These are phyloP conservation scores for Sporothrix inflata DNA, from an alignment of 2,329 filamentous ascomycete species.

Conservation along the genomic window DNA sequence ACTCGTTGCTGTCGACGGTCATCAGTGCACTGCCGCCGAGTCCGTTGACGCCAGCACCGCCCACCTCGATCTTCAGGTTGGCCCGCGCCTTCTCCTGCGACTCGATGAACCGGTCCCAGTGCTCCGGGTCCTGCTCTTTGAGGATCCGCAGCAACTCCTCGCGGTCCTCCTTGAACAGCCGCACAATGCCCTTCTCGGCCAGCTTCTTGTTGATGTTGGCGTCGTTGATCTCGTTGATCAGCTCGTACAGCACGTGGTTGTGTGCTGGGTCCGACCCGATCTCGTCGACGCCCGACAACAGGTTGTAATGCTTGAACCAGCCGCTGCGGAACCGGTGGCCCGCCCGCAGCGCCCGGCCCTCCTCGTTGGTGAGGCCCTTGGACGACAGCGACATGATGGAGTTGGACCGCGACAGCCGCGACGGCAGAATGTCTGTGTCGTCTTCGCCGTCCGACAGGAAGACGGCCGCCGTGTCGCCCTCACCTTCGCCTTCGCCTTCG, in stretches of 20 bases:
- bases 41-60: neutral
- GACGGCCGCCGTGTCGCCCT: conserved; percentile 40
- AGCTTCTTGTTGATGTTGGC: conserved; percentile 59
- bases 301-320: conserved; percentile 56
- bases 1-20: conserved; percentile 15
- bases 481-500: conserved; percentile 14
- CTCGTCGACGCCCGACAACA: conserved; percentile 54
- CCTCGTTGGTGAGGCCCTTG: conserved; percentile 58
- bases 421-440: conserved; percentile 50
- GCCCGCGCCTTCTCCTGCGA: conserved; percentile 62
- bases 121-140: conserved; percentile 65
- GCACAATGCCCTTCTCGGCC: conserved; percentile 61
- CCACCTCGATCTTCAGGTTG: conserved; percentile 48
- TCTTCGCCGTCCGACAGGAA: conserved; percentile 53
- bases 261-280: conserved; percentile 56
- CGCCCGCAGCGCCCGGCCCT: conserved; percentile 58
- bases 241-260: conserved; percentile 57
- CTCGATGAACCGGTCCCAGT: conserved; percentile 67
- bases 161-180: conserved; percentile 62
- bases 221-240: conserved; percentile 66
- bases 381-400: conserved; percentile 56
- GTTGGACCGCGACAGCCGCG: conserved; percentile 54
- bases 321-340: conserved; percentile 61
- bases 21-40: conserved; percentile 11
- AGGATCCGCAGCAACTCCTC: conserved; percentile 54